A percentile compares a stretch with the other conserved stretches of the same genome.
Evolutionary conservation across 352 stramenopile species (phyloP).

Genomic region (Phytophthora meadii): DNA sequence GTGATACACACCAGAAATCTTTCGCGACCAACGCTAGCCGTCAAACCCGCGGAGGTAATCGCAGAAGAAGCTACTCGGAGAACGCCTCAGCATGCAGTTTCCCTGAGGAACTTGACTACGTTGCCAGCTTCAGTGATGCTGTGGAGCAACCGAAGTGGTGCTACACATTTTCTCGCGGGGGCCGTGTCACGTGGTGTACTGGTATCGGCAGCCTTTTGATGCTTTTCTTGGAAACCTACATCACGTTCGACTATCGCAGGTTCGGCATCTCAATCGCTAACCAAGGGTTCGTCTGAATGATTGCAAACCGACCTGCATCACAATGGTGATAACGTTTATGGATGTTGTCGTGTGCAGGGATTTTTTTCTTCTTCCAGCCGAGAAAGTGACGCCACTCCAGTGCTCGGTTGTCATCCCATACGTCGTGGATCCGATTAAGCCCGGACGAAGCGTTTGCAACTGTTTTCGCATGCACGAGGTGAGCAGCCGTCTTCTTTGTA

Average conservation of each 20-base stretch:
- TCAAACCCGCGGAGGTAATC: slow-evolving; percentile 26
- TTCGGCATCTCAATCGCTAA: slow-evolving; percentile 83
- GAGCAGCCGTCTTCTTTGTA: not conserved
- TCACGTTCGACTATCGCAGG: slow-evolving; percentile 83
- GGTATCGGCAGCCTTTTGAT: slow-evolving; percentile 77
- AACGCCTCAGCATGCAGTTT: slow-evolving; percentile 20
- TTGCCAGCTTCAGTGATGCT: slow-evolving; percentile 9
- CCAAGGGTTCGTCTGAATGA: slow-evolving; percentile 53
- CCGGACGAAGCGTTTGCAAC: slow-evolving; percentile 75
- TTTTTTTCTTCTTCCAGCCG: slow-evolving; percentile 68
- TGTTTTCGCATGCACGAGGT: slow-evolving; percentile 87
- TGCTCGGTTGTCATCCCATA: slow-evolving; percentile 60
- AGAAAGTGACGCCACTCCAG: slow-evolving; percentile 47
- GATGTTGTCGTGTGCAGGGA: slow-evolving; percentile 43
- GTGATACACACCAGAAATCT: slow-evolving; percentile 67
- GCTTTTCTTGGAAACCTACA: slow-evolving; percentile 86
- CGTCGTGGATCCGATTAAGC: slow-evolving; percentile 80
- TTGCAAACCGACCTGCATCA: not conserved
- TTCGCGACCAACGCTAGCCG: slow-evolving; percentile 34
- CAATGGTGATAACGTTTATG: slow-evolving; percentile 1
- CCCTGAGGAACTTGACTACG: slow-evolving; percentile 34
- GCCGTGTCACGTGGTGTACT: slow-evolving; percentile 69
- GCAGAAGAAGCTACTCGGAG: slow-evolving; percentile 46
- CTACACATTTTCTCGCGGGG: slow-evolving; percentile 75
- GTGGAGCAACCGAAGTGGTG: slow-evolving; percentile 46